Evolutionary conservation across 495 filamentous ascomycete genomes (phyloP), one percentile per base, ranked within the genome.

Genomic region (Staphylotrichum tortipilum): DNA sequence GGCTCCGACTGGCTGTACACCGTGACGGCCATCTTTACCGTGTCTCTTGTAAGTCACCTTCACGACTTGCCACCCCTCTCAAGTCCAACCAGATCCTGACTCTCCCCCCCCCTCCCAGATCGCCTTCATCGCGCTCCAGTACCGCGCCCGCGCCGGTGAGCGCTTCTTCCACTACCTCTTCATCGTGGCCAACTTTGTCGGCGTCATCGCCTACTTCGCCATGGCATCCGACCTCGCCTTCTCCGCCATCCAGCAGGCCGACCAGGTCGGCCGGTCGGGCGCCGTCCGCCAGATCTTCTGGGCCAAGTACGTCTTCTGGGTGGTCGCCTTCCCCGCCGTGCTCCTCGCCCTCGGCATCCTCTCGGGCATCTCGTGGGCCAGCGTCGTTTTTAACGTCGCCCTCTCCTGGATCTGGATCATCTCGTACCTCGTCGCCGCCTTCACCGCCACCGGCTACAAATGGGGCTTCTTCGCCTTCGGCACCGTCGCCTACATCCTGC

Each of bases 91-190:
- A 31, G 2, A 23, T 3, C 34, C 24, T 44, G 10, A 44, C 48
- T 9, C 7, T 1, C 31, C 6, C 26, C 26, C 6, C 26, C 6
- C 10, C 1, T 15, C 17, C 51, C 24, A 61, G 59, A 31, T 75
- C n/a, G 50, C 31, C 55, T 52, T 70, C 56, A 66, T 55, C 41
- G 65, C 51, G 36, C 59, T 66, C n/a, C 61, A 63, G 37, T 70
- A 66, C 54, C 44, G 59, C 2, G 69, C 74, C 43, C 60, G 62
- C 12, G 49, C 57, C 15, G 70, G 72, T 21, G 74, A 77, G 61
- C 67, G 64, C 53, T 66, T 78, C 59, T 78, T 77, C 64, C 75
- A 78, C 61, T 76, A 76, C 52, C 59, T 77, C 47, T 78, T 74
- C 61, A 70, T 63, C 44, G 61, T 77, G 40, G 67, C 71, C 34